phyloP scores from a whole-genome alignment of 192 early-diverging fungal genomes.

The Entomortierella chlamydospora region DNA sequence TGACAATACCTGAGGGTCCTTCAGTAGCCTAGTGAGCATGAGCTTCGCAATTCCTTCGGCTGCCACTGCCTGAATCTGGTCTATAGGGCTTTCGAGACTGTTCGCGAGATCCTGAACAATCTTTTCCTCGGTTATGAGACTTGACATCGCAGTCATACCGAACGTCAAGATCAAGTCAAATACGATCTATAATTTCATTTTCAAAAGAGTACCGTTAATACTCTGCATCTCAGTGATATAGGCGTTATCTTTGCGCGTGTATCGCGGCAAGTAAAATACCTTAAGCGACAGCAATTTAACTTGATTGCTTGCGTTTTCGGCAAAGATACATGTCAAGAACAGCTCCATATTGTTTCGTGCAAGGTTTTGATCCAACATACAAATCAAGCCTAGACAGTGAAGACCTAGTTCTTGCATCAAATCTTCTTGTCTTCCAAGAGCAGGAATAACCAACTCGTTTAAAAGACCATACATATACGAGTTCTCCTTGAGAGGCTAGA shows the following conservation, averaged over 20 bases:
- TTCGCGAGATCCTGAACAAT: conserved; percentile 63
- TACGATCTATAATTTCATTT: conserved; percentile 58
- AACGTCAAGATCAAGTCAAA: conserved; percentile 72
- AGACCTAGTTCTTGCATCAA: conserved; percentile 81
- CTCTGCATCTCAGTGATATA: too few species aligned
- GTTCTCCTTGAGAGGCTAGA: conserved; percentile 74
- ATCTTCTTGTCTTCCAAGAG: conserved; percentile 73
- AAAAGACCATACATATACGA: conserved; percentile 80
- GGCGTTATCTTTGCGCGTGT: too few species aligned
- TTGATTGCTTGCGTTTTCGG: conserved; percentile 63
- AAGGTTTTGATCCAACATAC: conserved; percentile 79
- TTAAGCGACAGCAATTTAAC: conserved; percentile 76
- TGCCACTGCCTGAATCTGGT: conserved; percentile 74
- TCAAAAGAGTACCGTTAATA: neutral
- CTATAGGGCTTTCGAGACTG: conserved; percentile 66
- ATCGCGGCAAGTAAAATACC: conserved; percentile 61
- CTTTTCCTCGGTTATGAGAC: conserved; percentile 51
- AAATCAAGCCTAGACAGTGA: conserved; percentile 85
- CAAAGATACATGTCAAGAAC: conserved; percentile 75
- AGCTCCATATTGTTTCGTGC: conserved; percentile 77
- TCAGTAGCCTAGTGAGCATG: conserved; percentile 60
- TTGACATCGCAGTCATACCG: conserved; percentile 60
- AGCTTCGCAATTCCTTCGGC: conserved; percentile 85
- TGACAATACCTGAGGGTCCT: conserved; percentile 53
- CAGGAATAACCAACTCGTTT: conserved; percentile 78